Conservation (phyloP, 257 asterid genomes). For the Ehretia macrophylla region DNA sequence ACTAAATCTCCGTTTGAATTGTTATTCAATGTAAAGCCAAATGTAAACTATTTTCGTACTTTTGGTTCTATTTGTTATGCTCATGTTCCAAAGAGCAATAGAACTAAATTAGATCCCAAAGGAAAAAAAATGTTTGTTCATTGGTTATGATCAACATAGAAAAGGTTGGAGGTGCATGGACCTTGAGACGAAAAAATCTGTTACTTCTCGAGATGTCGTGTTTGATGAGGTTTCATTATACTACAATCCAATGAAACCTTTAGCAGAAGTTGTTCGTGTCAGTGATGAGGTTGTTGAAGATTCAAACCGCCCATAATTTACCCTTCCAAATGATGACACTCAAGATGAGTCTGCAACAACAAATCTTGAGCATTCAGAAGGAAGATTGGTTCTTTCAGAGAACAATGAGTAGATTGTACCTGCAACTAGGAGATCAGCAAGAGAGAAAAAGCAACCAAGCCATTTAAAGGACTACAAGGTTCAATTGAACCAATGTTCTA, state of each 20-base stretch:
- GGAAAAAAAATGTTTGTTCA: conserved; percentile 6
- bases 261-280: not conserved
- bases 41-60: conserved; percentile 14
- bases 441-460: conserved; percentile 7
- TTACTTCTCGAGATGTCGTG: not conserved
- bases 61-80: conserved; percentile 19
- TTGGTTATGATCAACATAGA: conserved; percentile 9
- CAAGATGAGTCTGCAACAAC: no score
- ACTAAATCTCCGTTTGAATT: conserved; percentile 11
- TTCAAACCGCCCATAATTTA: not conserved
- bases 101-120: conserved; percentile 25
- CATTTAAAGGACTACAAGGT: conserved; percentile 8
- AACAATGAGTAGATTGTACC: no score
- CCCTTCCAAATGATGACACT: not conserved
- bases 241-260: not conserved
- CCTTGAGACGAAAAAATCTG: not conserved
- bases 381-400: no score
- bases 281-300: not conserved
- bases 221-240: conserved; percentile 17
- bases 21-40: conserved; percentile 11
- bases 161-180: conserved; percentile 21
- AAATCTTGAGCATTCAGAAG: no score
- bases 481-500: not conserved
- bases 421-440: conserved; percentile 5
- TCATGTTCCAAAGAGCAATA: not conserved